phyloP scores from a whole-genome alignment of 2,329 filamentous ascomycete genomes.

The Madurella mycetomatis region DNA sequence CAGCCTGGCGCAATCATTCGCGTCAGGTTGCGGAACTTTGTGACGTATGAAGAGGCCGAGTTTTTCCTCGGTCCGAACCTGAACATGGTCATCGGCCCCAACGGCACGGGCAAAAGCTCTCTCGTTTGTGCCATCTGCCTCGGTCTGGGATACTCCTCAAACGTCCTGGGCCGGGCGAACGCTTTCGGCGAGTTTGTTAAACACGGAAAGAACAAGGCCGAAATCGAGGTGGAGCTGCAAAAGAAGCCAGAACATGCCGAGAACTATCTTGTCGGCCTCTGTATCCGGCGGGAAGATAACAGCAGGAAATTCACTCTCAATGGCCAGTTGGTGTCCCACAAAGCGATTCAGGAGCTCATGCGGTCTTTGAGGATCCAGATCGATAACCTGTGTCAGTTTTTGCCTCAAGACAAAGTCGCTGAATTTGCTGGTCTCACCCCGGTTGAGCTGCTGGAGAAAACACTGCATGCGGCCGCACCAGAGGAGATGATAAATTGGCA shows the following conservation, averaged over 20 bases:
- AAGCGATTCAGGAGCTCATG: constrained; percentile 63
- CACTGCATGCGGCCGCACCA: constrained; percentile 81
- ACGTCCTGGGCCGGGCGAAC: constrained; percentile 79
- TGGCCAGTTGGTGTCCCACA: constrained; percentile 56
- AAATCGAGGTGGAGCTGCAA: constrained; percentile 87
- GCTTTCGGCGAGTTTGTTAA: constrained; percentile 89
- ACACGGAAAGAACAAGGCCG: constrained; percentile 71
- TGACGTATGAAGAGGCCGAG: constrained; percentile 89
- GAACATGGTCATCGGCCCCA: constrained; percentile 99
- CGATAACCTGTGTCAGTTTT: constrained; percentile 94
- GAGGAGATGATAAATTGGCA: constrained; percentile 78
- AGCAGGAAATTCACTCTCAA: constrained; percentile 76
- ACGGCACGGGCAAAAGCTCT: constrained; percentile 96
- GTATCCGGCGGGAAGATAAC: constrained; percentile 78
- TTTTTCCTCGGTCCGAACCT: constrained; percentile 87
- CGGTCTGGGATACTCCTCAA: constrained; percentile 78
- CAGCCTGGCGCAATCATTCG: constrained; percentile 83
- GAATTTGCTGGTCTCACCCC: constrained; percentile 85
- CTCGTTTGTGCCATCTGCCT: constrained; percentile 95
- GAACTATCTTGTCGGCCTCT: constrained; percentile 72
- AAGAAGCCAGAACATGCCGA: constrained; percentile 51
- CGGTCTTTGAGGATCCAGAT: constrained; percentile 81
- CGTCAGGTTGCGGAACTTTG: constrained; percentile 82
- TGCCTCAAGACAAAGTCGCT: constrained; percentile 92
- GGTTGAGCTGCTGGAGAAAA: constrained; percentile 76